Evolutionary conservation across 2,329 filamentous ascomycete genomes (phyloP).

Genomic region (Pseudogymnoascus sp.): DNA sequence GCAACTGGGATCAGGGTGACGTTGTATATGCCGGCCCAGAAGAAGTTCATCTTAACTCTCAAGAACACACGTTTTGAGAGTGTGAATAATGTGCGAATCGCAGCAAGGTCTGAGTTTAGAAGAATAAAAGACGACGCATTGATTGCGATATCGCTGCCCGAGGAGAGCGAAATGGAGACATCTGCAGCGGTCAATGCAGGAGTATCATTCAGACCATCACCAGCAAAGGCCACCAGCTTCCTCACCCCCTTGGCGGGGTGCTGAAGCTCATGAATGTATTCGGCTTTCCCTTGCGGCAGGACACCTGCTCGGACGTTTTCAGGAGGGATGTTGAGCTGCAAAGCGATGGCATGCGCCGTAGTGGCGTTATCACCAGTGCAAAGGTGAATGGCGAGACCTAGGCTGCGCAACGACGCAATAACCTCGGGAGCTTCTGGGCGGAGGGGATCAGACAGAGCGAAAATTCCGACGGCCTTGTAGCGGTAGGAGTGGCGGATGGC

Average conservation of each 20-base stretch:
- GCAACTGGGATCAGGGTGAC: constrained; percentile 68
- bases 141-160: constrained; percentile 76
- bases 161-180: constrained; percentile 75
- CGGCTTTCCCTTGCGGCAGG: neutral
- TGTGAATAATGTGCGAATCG: constrained; percentile 64
- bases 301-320: constrained; percentile 55
- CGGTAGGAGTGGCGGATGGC: constrained; percentile 29
- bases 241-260: constrained; percentile 29
- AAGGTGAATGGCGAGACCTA: constrained; percentile 50
- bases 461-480: constrained; percentile 40
- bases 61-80: constrained; percentile 65
- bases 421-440: constrained; percentile 45
- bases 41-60: constrained; percentile 77
- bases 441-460: constrained; percentile 51
- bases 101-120: constrained; percentile 59
- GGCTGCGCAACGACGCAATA: constrained; percentile 39
- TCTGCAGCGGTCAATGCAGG: constrained; percentile 74
- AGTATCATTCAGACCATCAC: constrained; percentile 84
- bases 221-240: constrained; percentile 64
- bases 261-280: neutral
- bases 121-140: constrained; percentile 76
- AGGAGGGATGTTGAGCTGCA: constrained; percentile 45
- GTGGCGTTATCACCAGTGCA: constrained; percentile 53
- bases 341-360: constrained; percentile 51
- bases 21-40: constrained; percentile 80